Evolutionary conservation across 2,329 filamentous ascomycete species (phyloP).

Genomic region (Teratosphaeria zuluensis): DNA sequence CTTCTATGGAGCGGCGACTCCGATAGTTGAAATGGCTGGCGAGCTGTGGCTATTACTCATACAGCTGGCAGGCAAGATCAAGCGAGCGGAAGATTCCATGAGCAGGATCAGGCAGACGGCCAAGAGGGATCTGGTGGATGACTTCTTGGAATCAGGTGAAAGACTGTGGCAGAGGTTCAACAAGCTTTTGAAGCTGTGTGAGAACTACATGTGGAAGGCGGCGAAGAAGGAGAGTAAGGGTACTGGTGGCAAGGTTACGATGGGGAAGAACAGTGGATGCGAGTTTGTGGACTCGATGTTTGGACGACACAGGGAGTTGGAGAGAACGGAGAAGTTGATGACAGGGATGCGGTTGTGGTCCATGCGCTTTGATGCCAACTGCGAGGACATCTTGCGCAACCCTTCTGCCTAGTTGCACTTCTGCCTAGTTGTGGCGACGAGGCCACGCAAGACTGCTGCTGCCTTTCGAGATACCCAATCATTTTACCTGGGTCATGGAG

Average conservation of each 20-base stretch:
- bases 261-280: slow-evolving; percentile 84
- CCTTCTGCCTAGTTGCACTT: slow-evolving; percentile 34
- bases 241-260: slow-evolving; percentile 54
- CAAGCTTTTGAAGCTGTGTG: slow-evolving; percentile 79
- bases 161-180: slow-evolving; percentile 77
- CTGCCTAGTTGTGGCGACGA: slow-evolving; percentile 11
- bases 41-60: slow-evolving; percentile 94
- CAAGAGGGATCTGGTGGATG: slow-evolving; percentile 71
- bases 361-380: slow-evolving; percentile 91
- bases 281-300: slow-evolving; percentile 97
- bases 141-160: slow-evolving; percentile 84
- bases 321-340: slow-evolving; percentile 90
- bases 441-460: neutral
- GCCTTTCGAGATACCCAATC: neutral
- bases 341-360: slow-evolving; percentile 78
- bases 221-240: slow-evolving; percentile 57
- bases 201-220: slow-evolving; percentile 89
- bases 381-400: slow-evolving; percentile 69
- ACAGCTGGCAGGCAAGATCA: slow-evolving; percentile 86
- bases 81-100: slow-evolving; percentile 73
- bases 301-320: slow-evolving; percentile 78
- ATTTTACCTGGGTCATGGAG: neutral
- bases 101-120: slow-evolving; percentile 62
- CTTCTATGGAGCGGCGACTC: slow-evolving; percentile 68
- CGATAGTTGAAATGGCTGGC: slow-evolving; percentile 82